Evolutionary conservation across 305 asterid genomes (phyloP), one percentile per base, ranked within the genome.

Genomic region (Fraxinus xanthoxyloides): DNA sequence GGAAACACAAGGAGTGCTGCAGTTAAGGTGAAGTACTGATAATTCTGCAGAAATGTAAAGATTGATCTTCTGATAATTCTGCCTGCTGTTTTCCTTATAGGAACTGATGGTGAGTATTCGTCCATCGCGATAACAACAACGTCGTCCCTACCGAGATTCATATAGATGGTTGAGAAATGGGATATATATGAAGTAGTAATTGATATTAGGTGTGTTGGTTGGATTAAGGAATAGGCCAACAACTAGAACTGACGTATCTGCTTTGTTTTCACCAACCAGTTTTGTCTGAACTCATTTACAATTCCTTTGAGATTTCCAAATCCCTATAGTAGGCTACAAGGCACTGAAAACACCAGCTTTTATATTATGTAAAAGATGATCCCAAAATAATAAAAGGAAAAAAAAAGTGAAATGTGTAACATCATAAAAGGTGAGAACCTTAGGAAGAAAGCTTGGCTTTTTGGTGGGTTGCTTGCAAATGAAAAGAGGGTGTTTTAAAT

Each of bases 1-100:
- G 98, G 98, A 84, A 95, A 81, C 32, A 85, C 91, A 23, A 93
- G 89, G 46, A 91, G 79, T 43, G 93, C 78, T 12, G 97, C 91
- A 59, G 83, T 84, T 0, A 92, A 86, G 84, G 95, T 90, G 90
- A 90, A 85, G 84, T 81, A 84, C 9, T 90, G 93, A 78, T 87
- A 92, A 83, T 89, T 87, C 31, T 91, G 88, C 51, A 95, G 89
- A 86, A 95, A 89, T 30, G 88, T 82, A 73, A 88, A 90, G 86
- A 95, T 84, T 65, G 98, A 90, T 82, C 84, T 87, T 85, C 98
- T 88, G 72, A 91, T 77, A 76, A 88, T 89, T 81, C 59, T 85
- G 76, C 38, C 56, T 70, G 97, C 56, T 76, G 97, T 54, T 85
- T 77, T 88, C 28, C 79, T 90, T 93, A 87, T 88, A 23, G 89